phyloP scores from a whole-genome alignment of 192 early-diverging fungal species.

The Backusella circina region DNA sequence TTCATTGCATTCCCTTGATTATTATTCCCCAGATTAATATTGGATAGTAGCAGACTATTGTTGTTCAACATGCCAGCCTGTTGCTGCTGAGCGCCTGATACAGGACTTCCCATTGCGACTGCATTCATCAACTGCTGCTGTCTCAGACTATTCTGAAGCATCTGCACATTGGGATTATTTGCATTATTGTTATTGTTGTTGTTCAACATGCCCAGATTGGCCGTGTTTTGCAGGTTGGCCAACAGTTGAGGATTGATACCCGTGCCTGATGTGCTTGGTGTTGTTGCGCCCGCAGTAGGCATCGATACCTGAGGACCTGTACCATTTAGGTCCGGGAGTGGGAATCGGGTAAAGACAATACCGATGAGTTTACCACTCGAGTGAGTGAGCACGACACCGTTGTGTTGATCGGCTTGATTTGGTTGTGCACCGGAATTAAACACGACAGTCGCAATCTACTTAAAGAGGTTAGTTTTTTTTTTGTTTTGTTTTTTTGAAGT shows the following conservation, averaged over 20 bases:
- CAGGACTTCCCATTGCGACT: constrained; percentile 11
- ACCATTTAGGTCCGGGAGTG: constrained; percentile 30
- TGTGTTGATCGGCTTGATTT: constrained; percentile 9
- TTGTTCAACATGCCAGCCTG: constrained; percentile 24
- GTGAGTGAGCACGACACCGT: constrained; percentile 33
- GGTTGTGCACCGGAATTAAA: constrained; percentile 24
- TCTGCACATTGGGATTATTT: constrained; percentile 16
- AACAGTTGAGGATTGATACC: not conserved
- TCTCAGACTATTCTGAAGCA: constrained; percentile 13
- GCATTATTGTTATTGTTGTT: no score
- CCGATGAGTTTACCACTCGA: constrained; percentile 33
- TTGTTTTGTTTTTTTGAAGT: no score
- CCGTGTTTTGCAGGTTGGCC: constrained; percentile 13
- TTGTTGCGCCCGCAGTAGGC: not conserved
- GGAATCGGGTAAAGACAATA: constrained; percentile 28
- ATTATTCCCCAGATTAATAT: constrained; percentile 25
- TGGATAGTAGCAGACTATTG: constrained; percentile 35
- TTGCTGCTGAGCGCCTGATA: not conserved
- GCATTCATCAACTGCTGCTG: constrained; percentile 21
- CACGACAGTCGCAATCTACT: constrained; percentile 34
- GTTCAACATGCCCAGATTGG: constrained; percentile 7
- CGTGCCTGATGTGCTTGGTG: not conserved
- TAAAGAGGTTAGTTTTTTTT: not conserved
- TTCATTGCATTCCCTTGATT: constrained; percentile 5
- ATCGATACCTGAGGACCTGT: not conserved